These are phyloP conservation scores for Podosphaera xanthii DNA, from an alignment of 2,329 filamentous ascomycete species.

Conservation along the genomic window DNA sequence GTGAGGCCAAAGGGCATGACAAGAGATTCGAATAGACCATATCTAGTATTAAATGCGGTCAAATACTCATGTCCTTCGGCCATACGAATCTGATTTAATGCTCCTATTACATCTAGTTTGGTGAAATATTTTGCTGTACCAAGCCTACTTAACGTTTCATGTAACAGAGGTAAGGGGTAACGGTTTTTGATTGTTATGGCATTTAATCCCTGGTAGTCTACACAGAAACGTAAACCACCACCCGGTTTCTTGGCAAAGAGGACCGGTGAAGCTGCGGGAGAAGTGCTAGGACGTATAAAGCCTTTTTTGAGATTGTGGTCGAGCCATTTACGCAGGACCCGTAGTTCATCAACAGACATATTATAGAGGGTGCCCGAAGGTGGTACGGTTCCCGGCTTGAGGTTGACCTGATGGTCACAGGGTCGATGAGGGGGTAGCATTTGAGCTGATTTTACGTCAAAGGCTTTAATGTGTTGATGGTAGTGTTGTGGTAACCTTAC, in stretches of 20 bases:
- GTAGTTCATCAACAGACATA: not conserved
- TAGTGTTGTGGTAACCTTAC: too few species aligned
- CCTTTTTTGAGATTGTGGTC: not conserved
- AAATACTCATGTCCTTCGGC: not conserved
- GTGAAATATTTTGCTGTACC: not conserved
- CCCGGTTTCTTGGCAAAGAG: not conserved
- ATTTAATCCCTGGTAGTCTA: not conserved
- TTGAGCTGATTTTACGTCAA: too few species aligned
- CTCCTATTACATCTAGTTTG: not conserved
- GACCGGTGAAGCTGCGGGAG: not conserved
- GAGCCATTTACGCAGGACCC: not conserved
- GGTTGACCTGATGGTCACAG: too few species aligned
- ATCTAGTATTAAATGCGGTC: not conserved
- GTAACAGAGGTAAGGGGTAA: not conserved
- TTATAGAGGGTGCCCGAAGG: not conserved
- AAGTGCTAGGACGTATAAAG: not conserved
- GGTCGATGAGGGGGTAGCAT: too few species aligned
- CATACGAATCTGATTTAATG: not conserved
- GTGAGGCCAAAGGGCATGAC: not conserved
- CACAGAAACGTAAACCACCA: not conserved
- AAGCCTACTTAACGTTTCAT: not conserved
- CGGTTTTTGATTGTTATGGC: not conserved
- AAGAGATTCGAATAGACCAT: not conserved
- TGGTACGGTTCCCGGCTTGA: not conserved
- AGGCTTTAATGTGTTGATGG: too few species aligned